A percentile compares a stretch with the other conserved stretches of the same genome.
Conservation (phyloP, 176 grass and related monocot genomes). For the Carex littledalei region DNA sequence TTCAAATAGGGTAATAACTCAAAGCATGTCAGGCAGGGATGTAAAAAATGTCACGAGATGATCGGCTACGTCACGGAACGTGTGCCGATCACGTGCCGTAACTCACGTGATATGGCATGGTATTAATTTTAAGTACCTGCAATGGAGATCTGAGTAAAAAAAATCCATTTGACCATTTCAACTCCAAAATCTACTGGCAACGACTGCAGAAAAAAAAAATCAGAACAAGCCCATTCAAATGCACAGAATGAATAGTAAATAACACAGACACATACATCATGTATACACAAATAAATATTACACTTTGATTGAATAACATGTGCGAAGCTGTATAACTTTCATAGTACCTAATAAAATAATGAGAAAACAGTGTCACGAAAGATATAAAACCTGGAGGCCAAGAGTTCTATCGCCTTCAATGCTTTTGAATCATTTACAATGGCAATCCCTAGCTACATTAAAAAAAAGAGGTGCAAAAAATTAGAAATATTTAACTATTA, state of each 20-base stretch:
- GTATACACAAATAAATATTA: background rate
- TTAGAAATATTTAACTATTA: background rate
- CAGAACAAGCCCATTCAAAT: background rate
- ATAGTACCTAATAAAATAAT: background rate
- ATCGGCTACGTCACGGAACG: too few species aligned
- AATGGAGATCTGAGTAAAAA: slow-evolving; percentile 88
- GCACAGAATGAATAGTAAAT: too few species aligned
- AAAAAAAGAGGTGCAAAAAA: background rate
- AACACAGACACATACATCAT: too few species aligned
- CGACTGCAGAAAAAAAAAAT: slow-evolving; percentile 40
- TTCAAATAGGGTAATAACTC: too few species aligned
- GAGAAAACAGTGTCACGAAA: background rate
- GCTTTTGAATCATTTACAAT: slow-evolving; percentile 60
- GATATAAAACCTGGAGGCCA: slow-evolving; percentile 39
- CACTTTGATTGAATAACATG: background rate
- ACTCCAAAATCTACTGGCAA: slow-evolving; percentile 93
- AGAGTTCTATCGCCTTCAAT: slow-evolving; percentile 51
- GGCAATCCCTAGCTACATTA: slow-evolving; percentile 44
- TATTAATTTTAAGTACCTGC: slow-evolving; percentile 36
- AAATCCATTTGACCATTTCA: slow-evolving; percentile 96
- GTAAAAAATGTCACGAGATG: too few species aligned
- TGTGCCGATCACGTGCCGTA: too few species aligned
- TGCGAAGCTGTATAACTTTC: background rate
- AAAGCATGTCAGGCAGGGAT: too few species aligned
- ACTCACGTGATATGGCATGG: too few species aligned